Base-by-base conservation (phyloP, 345 rosid species). In the Syzygium grande region DNA sequence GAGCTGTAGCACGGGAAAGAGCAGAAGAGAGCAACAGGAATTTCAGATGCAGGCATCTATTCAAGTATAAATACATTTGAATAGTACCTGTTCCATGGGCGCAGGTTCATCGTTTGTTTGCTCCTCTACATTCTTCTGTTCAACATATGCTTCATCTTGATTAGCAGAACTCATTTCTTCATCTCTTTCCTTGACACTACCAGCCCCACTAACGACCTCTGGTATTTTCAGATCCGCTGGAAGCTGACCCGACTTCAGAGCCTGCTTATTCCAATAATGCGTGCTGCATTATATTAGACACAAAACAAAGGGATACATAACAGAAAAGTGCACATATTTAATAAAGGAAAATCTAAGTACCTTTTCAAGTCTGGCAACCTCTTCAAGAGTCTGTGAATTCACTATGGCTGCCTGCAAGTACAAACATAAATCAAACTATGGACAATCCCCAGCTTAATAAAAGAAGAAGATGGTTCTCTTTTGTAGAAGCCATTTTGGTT, bases 371-470 rank as follows among this genome's bases (percentile, higher is more conserved):
- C 99, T 93, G 68, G 98, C 98, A 90, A 98, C 99, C 93, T 98
- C 99, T 94, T 98, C 99, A 84, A 98, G 95, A 80, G 99, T 98
- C 95, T 98, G 98, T 53, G 99, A 97, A 90, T 97, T 98, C 89
- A 97, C 96, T 91, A 98, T 98, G 85, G 99, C 99, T 87, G 99
- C 98, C 99, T 98, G 96, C 92, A 93, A 25, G 58, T 8, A 2
- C 9, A 11, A 54, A 54, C n/a, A 56, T 53, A 79, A 59, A 19
- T 61, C 46, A 73, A 73, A 73, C 49, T 73, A 73, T 84, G 46
- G 49, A 52, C 3, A 11, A 84, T 84, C 41, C 86, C 59, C 86
- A 84, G 46, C 63, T 14, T 53, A 73, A 73, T 73, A 73, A 73
- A 73, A 34, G 25, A 34, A 68, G 46, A 34, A 68, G 23, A 30